A percentile compares a stretch with the other conserved stretches of the same genome.
Conservation (phyloP, 2,329 filamentous ascomycete genomes). For the Alternaria sp. region DNA sequence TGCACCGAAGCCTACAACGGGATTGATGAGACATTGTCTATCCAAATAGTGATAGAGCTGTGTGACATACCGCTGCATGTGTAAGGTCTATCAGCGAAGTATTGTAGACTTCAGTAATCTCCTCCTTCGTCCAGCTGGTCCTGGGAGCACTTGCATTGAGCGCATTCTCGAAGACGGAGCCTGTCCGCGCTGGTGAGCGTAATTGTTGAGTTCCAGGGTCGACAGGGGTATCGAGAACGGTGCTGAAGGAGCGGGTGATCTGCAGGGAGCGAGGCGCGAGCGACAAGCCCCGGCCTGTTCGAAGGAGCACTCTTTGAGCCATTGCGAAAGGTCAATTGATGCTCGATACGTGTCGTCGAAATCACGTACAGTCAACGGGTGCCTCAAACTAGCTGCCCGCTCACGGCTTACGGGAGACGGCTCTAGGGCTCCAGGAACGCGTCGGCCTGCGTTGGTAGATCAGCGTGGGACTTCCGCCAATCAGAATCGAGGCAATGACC, state of each 20-base stretch:
- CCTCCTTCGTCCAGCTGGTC: conserved; percentile 79
- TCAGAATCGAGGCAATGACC: conserved; percentile 1
- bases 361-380: neutral
- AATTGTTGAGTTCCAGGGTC: conserved; percentile 30
- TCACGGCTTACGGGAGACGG: neutral
- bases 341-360: neutral
- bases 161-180: conserved; percentile 53
- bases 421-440: conserved; percentile 2
- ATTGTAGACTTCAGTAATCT: conserved; percentile 83
- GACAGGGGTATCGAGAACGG: conserved; percentile 40
- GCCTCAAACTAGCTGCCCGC: conserved; percentile 5
- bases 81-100: conserved; percentile 80
- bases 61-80: conserved; percentile 68
- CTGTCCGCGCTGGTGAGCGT: conserved; percentile 15
- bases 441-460: conserved; percentile 5
- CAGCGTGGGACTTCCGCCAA: conserved; percentile 11
- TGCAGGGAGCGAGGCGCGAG: neutral
- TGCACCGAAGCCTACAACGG: conserved; percentile 71
- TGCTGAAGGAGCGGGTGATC: conserved; percentile 34
- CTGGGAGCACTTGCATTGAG: conserved; percentile 67
- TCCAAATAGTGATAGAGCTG: neutral
- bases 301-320: conserved; percentile 11
- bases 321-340: conserved; percentile 1
- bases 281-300: conserved; percentile 1
- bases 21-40: conserved; percentile 4